phyloP scores from a whole-genome alignment of 495 filamentous ascomycete genomes.

The Apodospora peruviana region DNA sequence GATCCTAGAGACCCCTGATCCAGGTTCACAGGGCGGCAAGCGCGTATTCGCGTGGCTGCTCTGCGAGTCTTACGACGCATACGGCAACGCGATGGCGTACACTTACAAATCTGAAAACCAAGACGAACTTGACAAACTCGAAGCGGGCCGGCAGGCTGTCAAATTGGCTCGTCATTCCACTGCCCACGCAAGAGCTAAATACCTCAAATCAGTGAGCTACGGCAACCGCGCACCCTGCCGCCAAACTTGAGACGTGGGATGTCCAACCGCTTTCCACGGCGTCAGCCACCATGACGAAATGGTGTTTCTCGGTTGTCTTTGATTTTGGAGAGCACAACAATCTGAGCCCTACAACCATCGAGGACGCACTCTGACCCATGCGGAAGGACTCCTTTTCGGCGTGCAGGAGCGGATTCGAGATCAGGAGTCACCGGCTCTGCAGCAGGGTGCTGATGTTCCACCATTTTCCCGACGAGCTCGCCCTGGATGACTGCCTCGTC shows the following conservation, averaged over 20 bases:
- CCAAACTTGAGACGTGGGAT: too few species aligned
- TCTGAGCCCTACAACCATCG: constrained; percentile 2
- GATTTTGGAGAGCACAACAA: constrained; percentile 34
- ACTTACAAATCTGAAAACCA: background rate
- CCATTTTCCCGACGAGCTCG: constrained; percentile 20
- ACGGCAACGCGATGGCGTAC: background rate
- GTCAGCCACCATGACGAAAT: too few species aligned
- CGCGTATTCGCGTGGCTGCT: background rate
- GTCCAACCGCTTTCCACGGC: too few species aligned
- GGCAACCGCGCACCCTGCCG: too few species aligned
- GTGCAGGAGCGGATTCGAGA: constrained; percentile 21
- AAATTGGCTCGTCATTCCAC: too few species aligned
- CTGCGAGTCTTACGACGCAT: background rate
- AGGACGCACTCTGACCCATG: constrained; percentile 5
- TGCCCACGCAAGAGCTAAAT: too few species aligned
- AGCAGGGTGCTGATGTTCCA: constrained; percentile 32
- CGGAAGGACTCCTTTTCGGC: constrained; percentile 29
- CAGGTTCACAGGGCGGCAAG: background rate
- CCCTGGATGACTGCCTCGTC: constrained; percentile 13
- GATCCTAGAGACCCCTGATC: background rate
- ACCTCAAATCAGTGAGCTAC: too few species aligned
- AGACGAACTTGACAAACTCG: too few species aligned
- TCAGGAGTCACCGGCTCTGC: constrained; percentile 29
- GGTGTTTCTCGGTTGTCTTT: constrained; percentile 26
- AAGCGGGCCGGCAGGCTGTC: too few species aligned